phyloP scores from a whole-genome alignment of 129 eudicot species.

The Glebionis coronaria region DNA sequence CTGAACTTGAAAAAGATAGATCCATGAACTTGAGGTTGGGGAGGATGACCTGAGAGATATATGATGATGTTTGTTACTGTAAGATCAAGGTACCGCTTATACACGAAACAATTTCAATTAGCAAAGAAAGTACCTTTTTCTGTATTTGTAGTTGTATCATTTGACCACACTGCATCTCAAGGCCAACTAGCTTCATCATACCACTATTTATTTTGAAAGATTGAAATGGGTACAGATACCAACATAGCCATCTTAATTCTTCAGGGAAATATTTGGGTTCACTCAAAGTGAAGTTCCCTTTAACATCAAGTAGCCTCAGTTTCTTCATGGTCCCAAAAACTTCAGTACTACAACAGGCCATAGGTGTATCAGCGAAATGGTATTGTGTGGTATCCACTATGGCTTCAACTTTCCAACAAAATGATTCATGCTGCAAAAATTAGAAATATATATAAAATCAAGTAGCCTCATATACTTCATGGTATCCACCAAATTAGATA shows the following conservation, averaged over 20 bases:
- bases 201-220: neutral
- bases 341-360: neutral
- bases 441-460: too few species aligned
- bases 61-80: neutral
- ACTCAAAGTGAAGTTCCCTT: neutral
- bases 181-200: constrained; percentile 11
- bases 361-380: too few species aligned
- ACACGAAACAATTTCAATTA: neutral
- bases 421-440: too few species aligned
- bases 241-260: constrained; percentile 11
- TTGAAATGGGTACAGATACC: neutral
- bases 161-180: neutral
- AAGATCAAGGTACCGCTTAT: neutral
- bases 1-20: neutral
- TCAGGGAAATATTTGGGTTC: constrained; percentile 12
- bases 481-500: too few species aligned
- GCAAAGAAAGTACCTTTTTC: neutral
- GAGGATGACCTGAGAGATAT: constrained; percentile 2
- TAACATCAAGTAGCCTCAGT: constrained; percentile 4
- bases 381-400: too few species aligned
- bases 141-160: neutral
- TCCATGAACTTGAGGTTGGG: constrained; percentile 5
- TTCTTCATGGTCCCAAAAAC: constrained; percentile 15
- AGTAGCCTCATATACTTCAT: too few species aligned
- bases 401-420: too few species aligned